Evolutionary conservation across 257 asterid genomes (phyloP), one percentile per base, ranked within the genome.

Genomic region (Paulownia fortunei): DNA sequence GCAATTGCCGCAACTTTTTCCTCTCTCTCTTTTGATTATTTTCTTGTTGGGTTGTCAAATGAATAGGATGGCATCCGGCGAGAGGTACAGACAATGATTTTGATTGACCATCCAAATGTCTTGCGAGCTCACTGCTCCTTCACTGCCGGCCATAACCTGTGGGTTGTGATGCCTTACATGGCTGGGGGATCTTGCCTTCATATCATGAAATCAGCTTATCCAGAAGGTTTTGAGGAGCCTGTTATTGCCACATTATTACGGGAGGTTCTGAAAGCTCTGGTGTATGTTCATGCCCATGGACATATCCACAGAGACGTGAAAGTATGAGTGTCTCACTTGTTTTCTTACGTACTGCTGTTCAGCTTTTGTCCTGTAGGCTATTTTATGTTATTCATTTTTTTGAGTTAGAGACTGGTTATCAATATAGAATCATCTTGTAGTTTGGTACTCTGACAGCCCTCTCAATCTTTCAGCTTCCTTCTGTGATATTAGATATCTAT

Each of bases 91-190:
- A 96, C 97, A 27, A 90, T 96, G 97, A 86, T 77, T 76, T 83
- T 96, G 89, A 93, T 92, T 73, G 91, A 91, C 79, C 99, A 96
- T 74, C 94, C 96, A 73, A 96, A 96, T 92, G 80, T 94, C 54
- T 75, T 96, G 83, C 93, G 94, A 69, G 98, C 98, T 21, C 93
- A 94, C 79, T 93, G 99, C 85, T 93, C 99, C 75, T 96, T 96
- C 87, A 89, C 97, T 9, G 71, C 89, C 24, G 99, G 90, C 47
- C 97, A 93, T 79, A 79, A 85, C 81, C 91, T 96, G 75, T 96
- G 99, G 99, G 97, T 96, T 76, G 98, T 96, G 82, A 93, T 94
- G 98, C 99, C 99, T 36, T 93, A 85, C 90, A 87, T 96, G 98
- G 89, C 92, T 76, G 98, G 96, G 21, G 99, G 99, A 32, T 96